These are phyloP conservation scores for Elongisporangium anandrum DNA, from an alignment of 352 stramenopile species.

Conservation along the genomic window DNA sequence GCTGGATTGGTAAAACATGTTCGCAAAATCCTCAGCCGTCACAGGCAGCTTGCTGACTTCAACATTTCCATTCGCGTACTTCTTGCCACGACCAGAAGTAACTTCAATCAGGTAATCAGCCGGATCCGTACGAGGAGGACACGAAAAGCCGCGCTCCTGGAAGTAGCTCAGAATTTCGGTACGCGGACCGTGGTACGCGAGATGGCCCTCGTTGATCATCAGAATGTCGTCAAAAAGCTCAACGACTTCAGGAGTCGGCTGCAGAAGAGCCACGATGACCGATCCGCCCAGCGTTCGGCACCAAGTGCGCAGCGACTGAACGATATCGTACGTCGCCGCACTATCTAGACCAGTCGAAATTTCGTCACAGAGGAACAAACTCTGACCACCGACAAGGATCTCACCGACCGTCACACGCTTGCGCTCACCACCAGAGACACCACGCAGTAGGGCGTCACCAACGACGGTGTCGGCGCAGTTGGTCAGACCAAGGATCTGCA, in stretches of 20 bases:
- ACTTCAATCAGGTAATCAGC: constrained; percentile 62
- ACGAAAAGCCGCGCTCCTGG: constrained; percentile 51
- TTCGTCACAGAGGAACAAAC: constrained; percentile 86
- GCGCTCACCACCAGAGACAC: constrained; percentile 89
- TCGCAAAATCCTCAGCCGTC: constrained; percentile 36
- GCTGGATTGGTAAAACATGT: constrained; percentile 40
- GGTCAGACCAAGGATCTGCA: constrained; percentile 83
- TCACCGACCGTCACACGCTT: constrained; percentile 89
- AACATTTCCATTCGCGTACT: constrained; percentile 27
- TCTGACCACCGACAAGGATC: constrained; percentile 79
- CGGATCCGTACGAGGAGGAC: constrained; percentile 47
- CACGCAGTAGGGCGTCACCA: constrained; percentile 78
- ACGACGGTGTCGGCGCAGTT: constrained; percentile 91
- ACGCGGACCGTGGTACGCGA: constrained; percentile 89
- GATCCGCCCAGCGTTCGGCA: constrained; percentile 31
- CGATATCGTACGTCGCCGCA: constrained; percentile 87
- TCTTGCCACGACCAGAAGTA: constrained; percentile 37
- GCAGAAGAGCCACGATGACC: constrained; percentile 35
- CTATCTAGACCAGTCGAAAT: constrained; percentile 93
- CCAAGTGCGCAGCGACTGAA: constrained; percentile 42
- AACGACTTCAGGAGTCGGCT: constrained; percentile 89
- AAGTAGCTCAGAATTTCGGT: constrained; percentile 80
- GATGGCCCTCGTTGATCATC: constrained; percentile 86
- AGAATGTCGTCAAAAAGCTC: constrained; percentile 94
- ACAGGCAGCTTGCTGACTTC: constrained; percentile 15